A percentile compares a stretch with the other conserved stretches of the same genome.
phyloP scores from a whole-genome alignment of 2,329 filamentous ascomycete genomes.

The Cryphonectria naterciae region DNA sequence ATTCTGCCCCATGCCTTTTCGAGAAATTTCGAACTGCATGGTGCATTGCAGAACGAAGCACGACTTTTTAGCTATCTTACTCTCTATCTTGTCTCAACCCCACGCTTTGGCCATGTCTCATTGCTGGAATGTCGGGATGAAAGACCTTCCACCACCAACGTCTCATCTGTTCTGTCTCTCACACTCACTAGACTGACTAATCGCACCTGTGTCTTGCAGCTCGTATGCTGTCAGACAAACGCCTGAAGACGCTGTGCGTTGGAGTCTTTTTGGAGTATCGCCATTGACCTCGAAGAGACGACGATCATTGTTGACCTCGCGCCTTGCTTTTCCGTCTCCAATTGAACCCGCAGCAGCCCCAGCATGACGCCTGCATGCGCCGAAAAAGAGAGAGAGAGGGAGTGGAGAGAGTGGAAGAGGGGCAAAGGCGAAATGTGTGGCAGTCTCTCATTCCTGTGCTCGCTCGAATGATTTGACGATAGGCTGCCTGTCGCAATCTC shows the following conservation, averaged over 20 bases:
- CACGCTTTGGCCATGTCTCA: constrained; percentile 23
- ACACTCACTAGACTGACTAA: constrained; percentile 4
- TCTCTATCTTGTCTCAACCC: constrained; percentile 17
- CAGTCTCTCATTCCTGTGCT: background rate
- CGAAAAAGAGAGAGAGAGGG: background rate
- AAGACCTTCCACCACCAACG: constrained; percentile 12
- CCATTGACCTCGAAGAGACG: background rate
- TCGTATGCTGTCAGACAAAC: constrained; percentile 28
- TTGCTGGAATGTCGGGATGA: constrained; percentile 15
- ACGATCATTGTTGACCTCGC: background rate
- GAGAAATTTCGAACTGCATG: constrained; percentile 14
- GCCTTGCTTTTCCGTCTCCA: background rate
- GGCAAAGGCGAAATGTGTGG: background rate
- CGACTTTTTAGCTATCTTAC: background rate
- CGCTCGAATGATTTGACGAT: background rate
- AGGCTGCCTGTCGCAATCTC: background rate
- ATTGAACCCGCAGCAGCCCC: constrained; percentile 1
- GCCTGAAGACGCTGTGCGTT: constrained; percentile 9
- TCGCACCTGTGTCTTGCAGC: constrained; percentile 29
- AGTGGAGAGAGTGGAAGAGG: background rate
- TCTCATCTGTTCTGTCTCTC: background rate
- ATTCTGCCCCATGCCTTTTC: constrained; percentile 17
- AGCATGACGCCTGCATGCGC: background rate
- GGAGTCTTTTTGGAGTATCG: background rate
- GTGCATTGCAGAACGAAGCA: constrained; percentile 23